Base-by-base conservation (phyloP, 495 filamentous ascomycete species). In the Trichodelitschia bisporula region DNA sequence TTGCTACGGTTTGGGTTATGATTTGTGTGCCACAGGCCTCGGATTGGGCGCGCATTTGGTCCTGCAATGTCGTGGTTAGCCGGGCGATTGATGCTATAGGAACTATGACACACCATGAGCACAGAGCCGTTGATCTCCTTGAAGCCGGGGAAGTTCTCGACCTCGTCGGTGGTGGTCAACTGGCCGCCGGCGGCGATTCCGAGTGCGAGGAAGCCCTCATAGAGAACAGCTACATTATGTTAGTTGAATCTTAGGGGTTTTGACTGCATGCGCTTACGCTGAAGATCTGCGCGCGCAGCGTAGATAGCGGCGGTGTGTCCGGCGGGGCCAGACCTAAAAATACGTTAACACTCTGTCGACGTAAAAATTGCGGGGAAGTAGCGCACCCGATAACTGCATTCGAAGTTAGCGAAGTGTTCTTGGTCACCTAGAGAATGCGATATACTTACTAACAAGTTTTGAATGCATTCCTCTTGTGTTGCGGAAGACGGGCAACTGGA, bases 81-180 rank as follows among this genome's bases (percentile, higher is more conserved):
- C 23, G 15, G n/a, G 15, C 14, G 10, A 13, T 11, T 26, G n/a
- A 31, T 13, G 2, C 30, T 20, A 2, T 4, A 21, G 24, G 28
- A 20, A 27, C 32, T 31, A 35, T 30, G 18, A 37, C 54, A 19
- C 39, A 69, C 66, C 86, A 97, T 97, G 35, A 97, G 57, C 46
- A 76, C 69, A 28, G 59, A 43, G 23, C 86, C 86, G 48, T 77
- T 72, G 44, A 95, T 77, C 29, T 72, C 62, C 35, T 75, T 76
- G 58, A 92, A 97, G 20, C 86, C 86, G 30, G 86, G 86, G 56
- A 69, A 97, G 57, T 97, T 97, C 61, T 97, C 86, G 32, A 97
- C 69, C 36, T 97, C 86, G 44, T 90, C 93, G 34, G 86, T 97
- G 21, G 86, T 97, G 15, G 86, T 97, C 33, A 97, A 58, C 59